Evolutionary conservation across 352 stramenopile genomes (phyloP), one percentile per base, ranked within the genome.

Genomic region (Pythium brachiatum): DNA sequence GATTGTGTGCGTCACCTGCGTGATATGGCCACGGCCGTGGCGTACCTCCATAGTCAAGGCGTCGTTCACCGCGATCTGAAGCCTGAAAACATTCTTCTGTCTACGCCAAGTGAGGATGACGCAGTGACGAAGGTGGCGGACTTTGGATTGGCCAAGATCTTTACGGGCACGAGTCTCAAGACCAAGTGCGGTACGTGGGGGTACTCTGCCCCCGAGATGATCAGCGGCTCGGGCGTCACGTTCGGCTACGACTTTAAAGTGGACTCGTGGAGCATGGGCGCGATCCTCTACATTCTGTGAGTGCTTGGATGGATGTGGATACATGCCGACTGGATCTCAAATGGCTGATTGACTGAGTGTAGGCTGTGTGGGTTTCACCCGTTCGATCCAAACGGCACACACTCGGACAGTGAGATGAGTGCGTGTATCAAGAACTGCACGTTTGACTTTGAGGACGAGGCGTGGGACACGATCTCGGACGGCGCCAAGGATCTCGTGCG

Each of bases 231-330:
- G 7, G 82, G 73, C 13, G 64, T 79, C 8, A 66, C 72, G 16
- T 93, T 93, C 47, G 79, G 81, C 11, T 95, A 94, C 61, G 82
- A 94, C 58, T 83, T 71, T 34, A 94, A 94, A 52, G 87, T 94
- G 20, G 87, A 95, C 47, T 89, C 87, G 32, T 95, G 87, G 87
- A 92, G 85, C 62, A 70, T 95, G n/a, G 86, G 86, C 39, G 90
- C 82, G 2, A 92, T 94, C 41, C 57, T 95, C 50, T 94, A 95
- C 68, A 95, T 94, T 69, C 61, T 95, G 78, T 87, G 55, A 39
- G 72, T 69, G 16, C 23, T 7, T 39, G n/a, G 46, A 34, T 26
- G 23, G 9, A n/a, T n/a, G n/a, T n/a, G n/a, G n/a, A n/a, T n/a
- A n/a, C n/a, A n/a, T n/a, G n/a, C n/a, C n/a, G n/a, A n/a, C n/a